Evolutionary conservation across 2,329 filamentous ascomycete species (phyloP).

Genomic region (Fonsecaea pedrosoi): DNA sequence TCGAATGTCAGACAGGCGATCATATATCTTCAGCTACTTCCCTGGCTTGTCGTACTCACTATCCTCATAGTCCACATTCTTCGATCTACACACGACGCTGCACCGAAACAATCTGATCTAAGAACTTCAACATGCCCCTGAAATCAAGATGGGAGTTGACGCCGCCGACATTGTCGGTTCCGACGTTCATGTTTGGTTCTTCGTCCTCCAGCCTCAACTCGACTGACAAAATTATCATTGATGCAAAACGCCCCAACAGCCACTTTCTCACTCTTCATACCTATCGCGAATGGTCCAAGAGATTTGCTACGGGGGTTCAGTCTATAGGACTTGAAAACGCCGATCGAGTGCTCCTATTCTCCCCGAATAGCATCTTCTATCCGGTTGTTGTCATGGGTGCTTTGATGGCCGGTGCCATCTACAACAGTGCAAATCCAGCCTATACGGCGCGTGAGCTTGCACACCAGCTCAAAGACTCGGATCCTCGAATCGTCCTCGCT

Average conservation of each 20-base stretch:
- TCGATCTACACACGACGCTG: not conserved
- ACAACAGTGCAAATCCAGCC: conserved; percentile 58
- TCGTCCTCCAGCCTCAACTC: conserved; percentile 55
- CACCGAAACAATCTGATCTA: not conserved
- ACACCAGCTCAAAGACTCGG: conserved; percentile 56
- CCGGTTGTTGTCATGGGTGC: conserved; percentile 49
- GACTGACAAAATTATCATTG: conserved; percentile 61
- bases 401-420: conserved; percentile 56
- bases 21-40: not conserved
- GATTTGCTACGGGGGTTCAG: conserved; percentile 66
- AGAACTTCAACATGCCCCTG: conserved; percentile 55
- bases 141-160: conserved; percentile 58
- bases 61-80: not conserved
- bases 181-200: conserved; percentile 59
- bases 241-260: conserved; percentile 70
- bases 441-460: conserved; percentile 56
- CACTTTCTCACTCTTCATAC: conserved; percentile 68
- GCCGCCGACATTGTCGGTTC: conserved; percentile 55
- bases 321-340: conserved; percentile 46
- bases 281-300: conserved; percentile 74
- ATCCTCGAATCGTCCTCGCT: conserved; percentile 71
- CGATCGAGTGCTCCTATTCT: conserved; percentile 63
- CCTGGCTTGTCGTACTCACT: not conserved
- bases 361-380: conserved; percentile 59
- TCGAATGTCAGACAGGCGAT: not conserved